A percentile compares a stretch with the other conserved stretches of the same genome.
Conservation (phyloP, 2,329 filamentous ascomycete genomes). For the Sporothrix inflata region DNA sequence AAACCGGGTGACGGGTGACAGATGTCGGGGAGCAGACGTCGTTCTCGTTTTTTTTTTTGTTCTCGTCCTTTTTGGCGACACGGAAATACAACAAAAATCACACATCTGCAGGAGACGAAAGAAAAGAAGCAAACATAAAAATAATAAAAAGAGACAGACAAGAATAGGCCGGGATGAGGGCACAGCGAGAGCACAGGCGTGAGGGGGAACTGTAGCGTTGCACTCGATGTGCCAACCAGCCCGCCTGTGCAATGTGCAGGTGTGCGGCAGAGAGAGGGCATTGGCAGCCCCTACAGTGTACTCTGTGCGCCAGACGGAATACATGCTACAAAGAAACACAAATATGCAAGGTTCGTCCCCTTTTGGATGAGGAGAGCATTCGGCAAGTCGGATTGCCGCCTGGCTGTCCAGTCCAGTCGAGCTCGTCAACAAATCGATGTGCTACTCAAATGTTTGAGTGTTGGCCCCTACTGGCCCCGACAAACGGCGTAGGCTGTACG, state of each 20-base stretch:
- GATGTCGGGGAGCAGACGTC: too few relatives aligned
- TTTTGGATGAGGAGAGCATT: neutral
- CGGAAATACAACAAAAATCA: neutral
- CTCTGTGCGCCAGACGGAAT: neutral
- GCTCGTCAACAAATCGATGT: neutral
- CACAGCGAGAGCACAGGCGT: neutral
- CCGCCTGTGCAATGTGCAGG: constrained; percentile 1
- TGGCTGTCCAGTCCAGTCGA: neutral
- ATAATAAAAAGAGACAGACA: neutral
- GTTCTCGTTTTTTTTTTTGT: too few relatives aligned
- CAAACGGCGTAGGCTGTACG: neutral
- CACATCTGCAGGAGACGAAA: neutral
- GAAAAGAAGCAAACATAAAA: neutral
- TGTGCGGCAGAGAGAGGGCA: neutral
- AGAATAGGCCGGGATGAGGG: neutral
- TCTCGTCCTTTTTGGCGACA: neutral
- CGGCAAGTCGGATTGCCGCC: neutral
- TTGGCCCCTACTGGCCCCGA: neutral
- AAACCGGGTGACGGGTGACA: neutral
- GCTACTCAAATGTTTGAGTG: neutral
- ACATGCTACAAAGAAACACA: neutral
- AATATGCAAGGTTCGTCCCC: neutral
- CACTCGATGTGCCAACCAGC: neutral
- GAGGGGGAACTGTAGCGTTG: neutral
- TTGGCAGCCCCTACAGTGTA: neutral